Percentiles rank a stretch among this genome's conserved stretches.
Evolutionary conservation across 2,329 filamentous ascomycete genomes (phyloP).

Genomic region (Aspergillus awamori): DNA sequence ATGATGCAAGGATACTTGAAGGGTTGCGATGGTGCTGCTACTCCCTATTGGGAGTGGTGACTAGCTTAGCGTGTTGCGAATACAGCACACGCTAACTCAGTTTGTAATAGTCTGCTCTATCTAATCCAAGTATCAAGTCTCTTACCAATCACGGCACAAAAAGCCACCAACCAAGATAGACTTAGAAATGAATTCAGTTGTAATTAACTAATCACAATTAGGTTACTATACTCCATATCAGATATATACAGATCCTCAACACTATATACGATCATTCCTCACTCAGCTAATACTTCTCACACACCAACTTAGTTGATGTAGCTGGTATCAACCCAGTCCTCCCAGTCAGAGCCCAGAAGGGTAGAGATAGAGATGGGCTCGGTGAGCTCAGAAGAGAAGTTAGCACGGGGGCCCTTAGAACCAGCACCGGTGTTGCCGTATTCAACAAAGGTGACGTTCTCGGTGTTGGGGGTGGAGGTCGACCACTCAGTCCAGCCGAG

Average conservation of each 20-base stretch:
- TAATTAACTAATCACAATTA: not conserved
- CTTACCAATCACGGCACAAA: no score
- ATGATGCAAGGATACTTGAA: not conserved
- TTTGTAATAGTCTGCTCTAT: no score
- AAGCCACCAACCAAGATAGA: no score
- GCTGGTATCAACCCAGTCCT: slow-evolving; percentile 47
- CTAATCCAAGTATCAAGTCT: no score
- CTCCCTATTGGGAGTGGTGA: no score
- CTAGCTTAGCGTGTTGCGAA: no score
- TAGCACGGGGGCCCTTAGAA: slow-evolving; percentile 56
- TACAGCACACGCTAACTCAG: no score
- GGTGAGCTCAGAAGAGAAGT: slow-evolving; percentile 48
- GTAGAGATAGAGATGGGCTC: slow-evolving; percentile 47
- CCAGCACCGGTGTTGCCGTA: slow-evolving; percentile 63
- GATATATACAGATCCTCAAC: not conserved
- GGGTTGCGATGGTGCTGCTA: no score
- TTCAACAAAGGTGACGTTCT: slow-evolving; percentile 60
- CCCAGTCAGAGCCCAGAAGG: slow-evolving; percentile 51
- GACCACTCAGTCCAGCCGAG: slow-evolving; percentile 64
- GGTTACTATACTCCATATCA: not conserved
- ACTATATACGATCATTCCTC: not conserved
- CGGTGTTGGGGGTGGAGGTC: slow-evolving; percentile 51
- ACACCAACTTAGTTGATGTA: slow-evolving; percentile 34
- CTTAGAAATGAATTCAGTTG: no score
- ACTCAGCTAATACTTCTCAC: no score